Conservation (phyloP, 2,329 filamentous ascomycete species). For the Fusarium praegraminearum region DNA sequence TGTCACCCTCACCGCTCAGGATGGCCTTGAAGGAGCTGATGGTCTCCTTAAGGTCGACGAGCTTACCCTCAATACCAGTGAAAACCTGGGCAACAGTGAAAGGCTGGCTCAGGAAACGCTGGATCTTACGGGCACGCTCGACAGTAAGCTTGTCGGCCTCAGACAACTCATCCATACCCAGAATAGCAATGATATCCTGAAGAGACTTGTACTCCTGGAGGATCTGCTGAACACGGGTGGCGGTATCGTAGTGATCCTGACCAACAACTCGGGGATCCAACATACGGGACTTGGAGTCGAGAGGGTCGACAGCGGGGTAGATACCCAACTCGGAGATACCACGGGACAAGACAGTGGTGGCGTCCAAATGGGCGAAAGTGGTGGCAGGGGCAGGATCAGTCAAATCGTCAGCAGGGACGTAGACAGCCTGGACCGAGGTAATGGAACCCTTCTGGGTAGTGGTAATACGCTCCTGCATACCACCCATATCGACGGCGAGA, state of each 20-base stretch:
- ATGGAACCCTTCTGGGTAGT: constrained; percentile 99
- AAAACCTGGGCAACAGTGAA: constrained; percentile 90
- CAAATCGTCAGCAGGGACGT: constrained; percentile 99
- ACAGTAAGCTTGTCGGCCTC: constrained; percentile 99
- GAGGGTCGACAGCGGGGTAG: constrained; percentile 99
- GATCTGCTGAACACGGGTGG: constrained; percentile 97
- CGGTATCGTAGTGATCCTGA: constrained; percentile 96
- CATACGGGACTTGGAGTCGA: constrained; percentile 99
- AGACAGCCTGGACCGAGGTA: constrained; percentile 99
- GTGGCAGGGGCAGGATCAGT: constrained; percentile 99
- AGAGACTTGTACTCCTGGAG: constrained; percentile 99
- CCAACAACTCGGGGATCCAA: constrained; percentile 98
- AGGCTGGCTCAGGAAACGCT: constrained; percentile 99
- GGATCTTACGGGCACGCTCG: constrained; percentile 99
- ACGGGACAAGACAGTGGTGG: constrained; percentile 99
- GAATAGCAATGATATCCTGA: constrained; percentile 99
- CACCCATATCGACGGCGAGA: constrained; percentile 98
- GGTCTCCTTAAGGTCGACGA: constrained; percentile 99
- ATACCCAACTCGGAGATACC: constrained; percentile 99
- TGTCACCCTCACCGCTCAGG: constrained; percentile 93
- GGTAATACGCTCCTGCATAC: constrained; percentile 99
- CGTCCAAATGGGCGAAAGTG: constrained; percentile 99
- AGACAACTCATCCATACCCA: constrained; percentile 99
- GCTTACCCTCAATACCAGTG: constrained; percentile 93
- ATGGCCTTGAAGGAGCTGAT: constrained; percentile 98